phyloP scores from a whole-genome alignment of 805 yeast genomes.

The Lipomyces mesembrius region DNA sequence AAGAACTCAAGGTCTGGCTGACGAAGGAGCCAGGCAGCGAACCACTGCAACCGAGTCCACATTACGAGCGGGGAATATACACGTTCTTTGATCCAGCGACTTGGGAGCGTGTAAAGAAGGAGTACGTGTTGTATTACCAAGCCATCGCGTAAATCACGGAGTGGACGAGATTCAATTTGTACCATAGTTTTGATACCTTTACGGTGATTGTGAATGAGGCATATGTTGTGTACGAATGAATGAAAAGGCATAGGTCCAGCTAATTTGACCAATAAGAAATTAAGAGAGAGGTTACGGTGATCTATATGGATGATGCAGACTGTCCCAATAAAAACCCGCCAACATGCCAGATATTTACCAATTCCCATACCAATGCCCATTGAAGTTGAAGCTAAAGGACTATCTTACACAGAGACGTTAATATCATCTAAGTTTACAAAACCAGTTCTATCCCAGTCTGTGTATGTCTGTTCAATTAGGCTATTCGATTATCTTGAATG shows the following conservation, averaged over 20 bases:
- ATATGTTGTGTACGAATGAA: background rate
- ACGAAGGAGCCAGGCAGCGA: constrained; percentile 91
- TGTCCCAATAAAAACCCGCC: background rate
- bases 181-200: background rate
- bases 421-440: background rate
- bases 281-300: background rate
- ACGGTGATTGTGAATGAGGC: background rate
- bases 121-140: constrained; percentile 63
- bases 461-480: background rate
- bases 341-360: background rate
- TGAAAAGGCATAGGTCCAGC: background rate
- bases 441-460: background rate
- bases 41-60: constrained; percentile 78
- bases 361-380: background rate
- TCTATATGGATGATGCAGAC: background rate
- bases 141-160: constrained; percentile 58
- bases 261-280: background rate
- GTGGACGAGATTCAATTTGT: background rate
- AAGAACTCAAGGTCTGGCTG: constrained; percentile 93
- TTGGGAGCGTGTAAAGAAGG: constrained; percentile 89
- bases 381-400: background rate
- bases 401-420: background rate
- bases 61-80: constrained; percentile 90
- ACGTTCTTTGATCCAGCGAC: constrained; percentile 93
- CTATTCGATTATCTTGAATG: constrained; percentile 18